Evolutionary conservation across 176 grass and related monocot genomes (phyloP), one percentile per base, ranked within the genome.

Genomic region (Tillandsia leiboldiana): DNA sequence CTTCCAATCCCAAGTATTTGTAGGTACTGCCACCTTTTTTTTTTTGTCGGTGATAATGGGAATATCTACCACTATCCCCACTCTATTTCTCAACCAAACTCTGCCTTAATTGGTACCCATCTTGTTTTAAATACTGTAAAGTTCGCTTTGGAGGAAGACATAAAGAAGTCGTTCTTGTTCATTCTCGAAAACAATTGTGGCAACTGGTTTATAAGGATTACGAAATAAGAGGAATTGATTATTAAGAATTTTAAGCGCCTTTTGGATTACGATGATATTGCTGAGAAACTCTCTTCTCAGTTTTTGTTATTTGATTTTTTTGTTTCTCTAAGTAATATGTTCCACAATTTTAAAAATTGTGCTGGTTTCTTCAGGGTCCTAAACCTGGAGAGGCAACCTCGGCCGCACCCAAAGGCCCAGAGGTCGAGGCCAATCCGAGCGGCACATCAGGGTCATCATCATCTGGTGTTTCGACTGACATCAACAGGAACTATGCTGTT

Each of bases 401-500:
- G 1, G 28, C 78, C 53, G 74, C 72, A 73, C 71, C 78, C 65
- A 70, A 70, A 69, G 17, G 78, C 17, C 54, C 68, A 65, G 77
- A 67, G 53, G 77, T 9, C 49, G 71, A 76, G 8, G 67, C 72
- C 42, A 85, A 83, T 49, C 11, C 77, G 0, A 69, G 26, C 3
- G 51, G 47, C 1, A 26, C 66, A 8, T 15, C 77, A 51, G 61
- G 47, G 0, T 73, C 68, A 17, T 86, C 94, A 3, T 27, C 84
- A 51, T 80, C 89, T 11, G 79, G 82, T 42, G 53, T 56, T 50
- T 99, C 87, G 10, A 87, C 87, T 5, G 81, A 90, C 76, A 87
- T 79, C 77, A 80, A 87, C 62, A 77, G 87, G 65, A 99, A 93
- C 75, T 99, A 88, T n/a, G 84, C 72, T 11, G 84, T 93, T 15